Evolutionary conservation across 176 grass and related monocot genomes (phyloP), one percentile per base, ranked within the genome.

Genomic region (Luzula sylvatica): DNA sequence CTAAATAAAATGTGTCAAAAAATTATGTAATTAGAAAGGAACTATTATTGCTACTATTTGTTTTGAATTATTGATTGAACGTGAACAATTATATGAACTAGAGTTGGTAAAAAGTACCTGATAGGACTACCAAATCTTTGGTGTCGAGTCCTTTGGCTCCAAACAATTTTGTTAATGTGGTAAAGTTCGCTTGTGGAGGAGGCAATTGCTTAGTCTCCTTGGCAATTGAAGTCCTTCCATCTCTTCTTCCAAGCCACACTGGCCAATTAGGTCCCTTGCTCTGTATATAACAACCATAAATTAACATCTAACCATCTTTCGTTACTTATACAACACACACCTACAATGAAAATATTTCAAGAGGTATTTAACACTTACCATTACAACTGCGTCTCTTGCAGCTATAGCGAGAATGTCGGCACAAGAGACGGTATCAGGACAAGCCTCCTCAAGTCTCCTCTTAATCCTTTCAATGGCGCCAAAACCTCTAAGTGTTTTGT

Each of bases 61-160:
- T n/a, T n/a, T n/a, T n/a, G n/a, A n/a, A n/a, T n/a, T n/a, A n/a
- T n/a, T n/a, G n/a, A n/a, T n/a, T n/a, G n/a, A n/a, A n/a, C n/a
- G n/a, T n/a, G n/a, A n/a, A n/a, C n/a, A n/a, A n/a, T n/a, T n/a
- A n/a, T n/a, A n/a, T n/a, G n/a, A n/a, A n/a, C 38, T 13, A 26
- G 13, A 61, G 35, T 26, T 38, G 7, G 46, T 12, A 25, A 42
- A 41, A 66, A 15, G 14, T 75, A 82, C 78, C 79, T 64, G 79
- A 69, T 53, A 83, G 54, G 13, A 83, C 79, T 6, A 64, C 79
- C 4, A 83, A 53, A 54, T 83, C 79, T 53, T 83, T 83, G 9
- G 72, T n/a, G 21, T 14, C 20, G 7, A 83, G 42, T 15, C 79
- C 73, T 28, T 77, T 72, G 0, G n/a, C 61, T 8, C 18, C 68